A percentile compares a stretch with the other conserved stretches of the same genome.
phyloP scores from a whole-genome alignment of 2,329 filamentous ascomycete genomes.

The Amauroascus niger region DNA sequence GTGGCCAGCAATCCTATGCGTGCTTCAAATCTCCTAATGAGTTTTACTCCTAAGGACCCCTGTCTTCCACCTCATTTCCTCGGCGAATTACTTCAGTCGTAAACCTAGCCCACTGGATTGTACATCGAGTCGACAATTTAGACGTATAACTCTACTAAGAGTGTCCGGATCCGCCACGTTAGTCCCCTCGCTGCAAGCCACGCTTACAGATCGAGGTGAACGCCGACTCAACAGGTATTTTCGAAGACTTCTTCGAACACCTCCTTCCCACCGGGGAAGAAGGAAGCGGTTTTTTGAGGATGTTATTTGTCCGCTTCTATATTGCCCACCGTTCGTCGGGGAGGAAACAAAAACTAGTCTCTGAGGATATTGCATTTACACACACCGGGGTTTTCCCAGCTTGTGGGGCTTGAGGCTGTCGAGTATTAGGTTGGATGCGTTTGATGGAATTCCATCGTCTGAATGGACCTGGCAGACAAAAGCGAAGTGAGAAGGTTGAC shows the following conservation, averaged over 20 bases:
- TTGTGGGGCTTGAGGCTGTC: constrained; percentile 15
- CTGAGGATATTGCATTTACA: constrained; percentile 72
- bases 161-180: constrained; percentile 55
- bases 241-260: constrained; percentile 20
- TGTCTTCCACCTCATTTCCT: constrained; percentile 32
- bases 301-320: constrained; percentile 84
- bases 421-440: constrained; percentile 22
- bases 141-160: constrained; percentile 32
- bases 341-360: constrained; percentile 95
- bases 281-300: constrained; percentile 79
- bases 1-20: constrained; percentile 38
- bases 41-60: constrained; percentile 27
- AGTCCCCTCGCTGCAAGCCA: constrained; percentile 51
- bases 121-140: constrained; percentile 46
- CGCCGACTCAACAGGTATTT: constrained; percentile 40
- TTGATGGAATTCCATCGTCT: background rate
- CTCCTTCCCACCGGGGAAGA: constrained; percentile 33
- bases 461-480: constrained; percentile 3
- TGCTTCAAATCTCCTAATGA: constrained; percentile 38
- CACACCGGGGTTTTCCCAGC: constrained; percentile 51
- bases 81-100: constrained; percentile 13
- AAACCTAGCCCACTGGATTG: constrained; percentile 38
- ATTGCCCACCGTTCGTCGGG: constrained; percentile 43
- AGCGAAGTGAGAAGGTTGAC: background rate
- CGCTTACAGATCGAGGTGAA: constrained; percentile 44